A percentile compares a stretch with the other conserved stretches of the same genome.
These are phyloP conservation scores for Hysterangium stoloniferum DNA, from an alignment of 768 basidiomycete genomes.

Conservation along the genomic window DNA sequence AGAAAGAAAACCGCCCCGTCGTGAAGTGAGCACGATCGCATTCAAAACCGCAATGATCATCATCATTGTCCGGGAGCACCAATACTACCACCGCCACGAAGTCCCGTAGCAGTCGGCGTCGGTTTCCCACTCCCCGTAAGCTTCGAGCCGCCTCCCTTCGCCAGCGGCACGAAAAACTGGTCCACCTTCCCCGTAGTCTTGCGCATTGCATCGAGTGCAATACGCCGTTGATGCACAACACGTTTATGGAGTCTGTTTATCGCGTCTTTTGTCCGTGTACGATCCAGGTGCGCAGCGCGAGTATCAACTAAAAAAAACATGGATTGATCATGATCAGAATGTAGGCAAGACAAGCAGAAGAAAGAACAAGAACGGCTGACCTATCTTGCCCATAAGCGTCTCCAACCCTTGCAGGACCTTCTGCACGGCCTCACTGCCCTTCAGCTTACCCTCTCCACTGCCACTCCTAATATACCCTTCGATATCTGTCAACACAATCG, in stretches of 20 bases:
- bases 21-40: too few relatives aligned
- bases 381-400: slow-evolving; percentile 48
- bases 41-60: too few relatives aligned
- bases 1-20: too few relatives aligned
- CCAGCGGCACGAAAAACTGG: neutral
- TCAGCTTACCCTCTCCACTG: too few relatives aligned
- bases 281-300: slow-evolving; percentile 67
- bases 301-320: slow-evolving; percentile 50
- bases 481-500: slow-evolving; percentile 50
- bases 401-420: slow-evolving; percentile 32
- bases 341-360: neutral
- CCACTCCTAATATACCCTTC: slow-evolving; percentile 50
- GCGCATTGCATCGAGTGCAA: slow-evolving; percentile 16
- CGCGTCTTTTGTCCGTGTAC: slow-evolving; percentile 63
- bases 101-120: too few relatives aligned
- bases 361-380: slow-evolving; percentile 31
- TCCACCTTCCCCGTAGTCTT: slow-evolving; percentile 1
- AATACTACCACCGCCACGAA: too few relatives aligned
- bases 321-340: too few relatives aligned
- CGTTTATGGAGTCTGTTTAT: slow-evolving; percentile 59
- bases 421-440: slow-evolving; percentile 36
- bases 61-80: too few relatives aligned
- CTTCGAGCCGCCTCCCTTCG: too few relatives aligned
- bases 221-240: slow-evolving; percentile 51
- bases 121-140: slow-evolving; percentile 68